phyloP scores from a whole-genome alignment of 2,329 filamentous ascomycete species.

The Epicoccum sorghinum region DNA sequence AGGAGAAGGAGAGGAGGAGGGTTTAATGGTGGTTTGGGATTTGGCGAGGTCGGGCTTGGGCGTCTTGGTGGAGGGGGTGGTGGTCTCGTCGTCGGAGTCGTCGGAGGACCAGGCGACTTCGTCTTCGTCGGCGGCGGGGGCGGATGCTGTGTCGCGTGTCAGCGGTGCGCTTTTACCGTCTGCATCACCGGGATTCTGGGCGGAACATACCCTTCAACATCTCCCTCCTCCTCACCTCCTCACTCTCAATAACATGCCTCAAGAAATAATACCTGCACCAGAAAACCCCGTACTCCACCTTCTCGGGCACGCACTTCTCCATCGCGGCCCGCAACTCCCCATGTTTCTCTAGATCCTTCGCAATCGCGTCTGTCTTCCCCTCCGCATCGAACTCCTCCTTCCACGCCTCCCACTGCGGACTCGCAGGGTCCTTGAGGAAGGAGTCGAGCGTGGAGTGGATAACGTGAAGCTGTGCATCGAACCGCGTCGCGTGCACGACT shows the following conservation, averaged over 20 bases:
- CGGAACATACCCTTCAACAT: conserved; percentile 79
- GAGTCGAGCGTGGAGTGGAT: conserved; percentile 83
- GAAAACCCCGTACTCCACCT: conserved; percentile 86
- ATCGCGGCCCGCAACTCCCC: conserved; percentile 84
- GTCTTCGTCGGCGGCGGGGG: conserved; percentile 77
- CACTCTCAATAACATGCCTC: conserved; percentile 88
- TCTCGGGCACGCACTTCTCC: conserved; percentile 94
- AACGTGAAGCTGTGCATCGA: conserved; percentile 94
- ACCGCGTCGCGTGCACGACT: conserved; percentile 91
- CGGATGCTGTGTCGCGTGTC: too few species aligned
- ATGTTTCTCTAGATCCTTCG: conserved; percentile 81
- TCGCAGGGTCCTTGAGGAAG: conserved; percentile 81
- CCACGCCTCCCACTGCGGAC: conserved; percentile 77
- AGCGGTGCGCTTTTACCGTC: too few species aligned
- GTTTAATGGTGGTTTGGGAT: conserved; percentile 49
- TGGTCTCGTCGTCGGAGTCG: conserved; percentile 62
- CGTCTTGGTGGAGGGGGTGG: conserved; percentile 14
- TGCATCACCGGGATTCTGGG: too few species aligned
- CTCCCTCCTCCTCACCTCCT: conserved; percentile 86
- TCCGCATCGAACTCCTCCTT: conserved; percentile 77
- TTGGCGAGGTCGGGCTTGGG: conserved; percentile 33
- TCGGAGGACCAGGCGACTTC: conserved; percentile 74
- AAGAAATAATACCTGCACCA: conserved; percentile 97
- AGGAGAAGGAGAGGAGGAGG: conserved; percentile 11
- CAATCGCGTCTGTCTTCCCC: conserved; percentile 82